Base-by-base conservation (phyloP, 1,284 basidiomycete genomes). In the Boletus semigastroideus region DNA sequence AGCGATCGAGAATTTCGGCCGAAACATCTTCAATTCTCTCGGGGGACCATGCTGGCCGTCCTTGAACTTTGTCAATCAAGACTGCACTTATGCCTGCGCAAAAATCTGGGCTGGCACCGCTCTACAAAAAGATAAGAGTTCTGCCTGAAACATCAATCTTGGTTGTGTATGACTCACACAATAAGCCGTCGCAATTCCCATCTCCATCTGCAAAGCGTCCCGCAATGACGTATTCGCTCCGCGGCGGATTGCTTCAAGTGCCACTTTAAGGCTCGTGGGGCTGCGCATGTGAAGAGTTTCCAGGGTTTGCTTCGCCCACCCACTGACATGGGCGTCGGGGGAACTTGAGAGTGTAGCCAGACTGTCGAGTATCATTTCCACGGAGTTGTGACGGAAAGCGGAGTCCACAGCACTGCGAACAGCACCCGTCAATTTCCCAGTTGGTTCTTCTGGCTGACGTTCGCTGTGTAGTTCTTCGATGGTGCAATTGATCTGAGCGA, bases 191-290 rank as follows among this genome's bases (percentile, higher is more conserved):
- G 87, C 89, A 59, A 94, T 86, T 60, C 79, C 81, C 63, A 89
- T 73, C 68, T 95, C 94, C 84, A 91, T 92, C 59, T 87, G 74
- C 54, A 97, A 75, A 6, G 82, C 84, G 53, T 89, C 77, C 20
- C 79, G 75, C 42, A 97, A 74, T 16, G 78, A 70, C 71, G 86
- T 73, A 4, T 73, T 69, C 63, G 77, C 82, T 14, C 91, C 93
- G 55, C 77, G 75, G 46, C 89, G 83, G 56, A 94, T 81, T 12
- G 90, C 90, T 60, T 80, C 73, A 17, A 98, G 76, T 17, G 94
- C 83, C 27, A 98, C 87, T 65, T 90, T 92, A 63, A 97, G 78
- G 62, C 92, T 94, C 3, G 94, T 96, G 5, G 94, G 94, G 67
- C 92, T 94, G 48, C 92, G 83, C 57, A 80, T 62, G 42, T 83